Evolutionary conservation across 2,329 filamentous ascomycete species (phyloP).

Genomic region (Beauveria brongniartii): DNA sequence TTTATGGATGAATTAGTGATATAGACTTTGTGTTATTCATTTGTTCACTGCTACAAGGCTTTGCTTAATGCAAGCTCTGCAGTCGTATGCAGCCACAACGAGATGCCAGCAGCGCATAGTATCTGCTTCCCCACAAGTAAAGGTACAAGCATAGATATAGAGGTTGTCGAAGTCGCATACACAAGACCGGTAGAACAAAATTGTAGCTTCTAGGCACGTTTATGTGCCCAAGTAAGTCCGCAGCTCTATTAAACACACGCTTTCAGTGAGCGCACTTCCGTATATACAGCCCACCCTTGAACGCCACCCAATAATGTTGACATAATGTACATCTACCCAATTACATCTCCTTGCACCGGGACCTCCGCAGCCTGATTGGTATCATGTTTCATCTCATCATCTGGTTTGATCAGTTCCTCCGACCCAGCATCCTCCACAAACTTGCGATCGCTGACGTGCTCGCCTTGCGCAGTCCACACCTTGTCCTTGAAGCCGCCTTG

Average conservation of each 20-base stretch:
- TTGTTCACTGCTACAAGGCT: too few relatives aligned
- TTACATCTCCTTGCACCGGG: slow-evolving; percentile 31
- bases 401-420: slow-evolving; percentile 67
- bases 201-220: not conserved
- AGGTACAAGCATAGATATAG: too few relatives aligned
- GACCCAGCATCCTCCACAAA: slow-evolving; percentile 65
- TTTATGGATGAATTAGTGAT: too few relatives aligned
- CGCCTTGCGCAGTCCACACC: slow-evolving; percentile 74
- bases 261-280: not conserved
- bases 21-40: too few relatives aligned
- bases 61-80: too few relatives aligned
- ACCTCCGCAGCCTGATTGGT: slow-evolving; percentile 30
- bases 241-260: slow-evolving; percentile 8
- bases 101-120: not conserved
- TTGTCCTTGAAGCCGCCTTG: slow-evolving; percentile 78
- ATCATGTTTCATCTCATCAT: slow-evolving; percentile 24
- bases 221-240: not conserved
- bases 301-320: slow-evolving; percentile 11
- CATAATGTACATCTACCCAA: slow-evolving; percentile 20
- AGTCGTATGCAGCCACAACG: too few relatives aligned
- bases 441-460: slow-evolving; percentile 80
- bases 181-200: not conserved
- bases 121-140: not conserved
- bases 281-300: slow-evolving; percentile 15
- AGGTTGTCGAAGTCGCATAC: not conserved